Base-by-base conservation (phyloP, 2,329 filamentous ascomycete genomes). In the Fusarium austroafricanum region DNA sequence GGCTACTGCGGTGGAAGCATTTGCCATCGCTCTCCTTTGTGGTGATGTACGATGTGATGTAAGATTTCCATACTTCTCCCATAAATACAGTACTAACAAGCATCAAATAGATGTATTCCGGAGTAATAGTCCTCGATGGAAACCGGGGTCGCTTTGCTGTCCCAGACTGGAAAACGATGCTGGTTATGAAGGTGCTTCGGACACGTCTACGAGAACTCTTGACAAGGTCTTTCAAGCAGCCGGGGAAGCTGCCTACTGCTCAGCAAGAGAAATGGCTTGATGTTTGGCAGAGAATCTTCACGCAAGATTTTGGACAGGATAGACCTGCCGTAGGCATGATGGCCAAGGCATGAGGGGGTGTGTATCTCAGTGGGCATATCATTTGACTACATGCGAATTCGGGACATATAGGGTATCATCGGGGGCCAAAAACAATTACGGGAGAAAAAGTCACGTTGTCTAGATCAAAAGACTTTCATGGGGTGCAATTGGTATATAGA, bases 21-120 rank as follows among this genome's bases (percentile, higher is more conserved):
- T 97, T 68, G 89, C 94, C 12, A 87, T 97, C 70, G 89, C 92
- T 17, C 82, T 99, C 28, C 85, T 97, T 52, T 96, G 94, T 61
- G 96, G 94, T 35, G 95, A 98, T 65, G 90, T 92, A 18, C 92
- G 94, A 57, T 95, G 93, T 74, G 94, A 94, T 81, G 90, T 92
- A 82, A 79, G 86, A 71, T 26, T 5, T 33, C 18, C 31, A 29
- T 38, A 11, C n/a, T 50, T 31, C 33, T 21, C 35, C 12, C 29
- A 18, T 14, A 12, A 45, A 23, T 9, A 10, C 14, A 14, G 23
- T 46, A 57, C 58, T 51, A 11, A 68, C 38, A 15, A n/a, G 15
- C 10, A 49, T 35, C 15, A 18, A 21, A 21, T 51, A 95, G 86
- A 88, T 97, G 82, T 97, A 93, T 76, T 88, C 94, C 1, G 96